Conservation (phyloP, 441 rosid species). For the Hura crepitans region DNA sequence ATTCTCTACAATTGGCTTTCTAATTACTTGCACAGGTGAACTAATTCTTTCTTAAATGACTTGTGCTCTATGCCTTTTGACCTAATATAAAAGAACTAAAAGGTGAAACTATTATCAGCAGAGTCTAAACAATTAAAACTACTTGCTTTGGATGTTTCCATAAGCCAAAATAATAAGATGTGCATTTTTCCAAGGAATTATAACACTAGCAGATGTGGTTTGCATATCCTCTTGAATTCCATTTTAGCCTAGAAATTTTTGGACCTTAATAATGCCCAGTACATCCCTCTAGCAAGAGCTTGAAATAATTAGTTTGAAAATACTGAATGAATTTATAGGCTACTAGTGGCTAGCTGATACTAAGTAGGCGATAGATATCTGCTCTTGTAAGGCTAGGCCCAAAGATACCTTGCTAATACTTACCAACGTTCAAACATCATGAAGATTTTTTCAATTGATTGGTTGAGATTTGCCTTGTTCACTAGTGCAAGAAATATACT, state of each 20-base stretch:
- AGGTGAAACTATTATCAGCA: neutral
- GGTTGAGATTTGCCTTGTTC: neutral
- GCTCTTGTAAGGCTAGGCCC: neutral
- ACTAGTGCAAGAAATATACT: neutral
- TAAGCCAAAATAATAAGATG: neutral
- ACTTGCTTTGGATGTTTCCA: neutral
- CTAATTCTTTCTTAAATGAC: neutral
- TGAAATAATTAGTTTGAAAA: neutral
- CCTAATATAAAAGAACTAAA: neutral
- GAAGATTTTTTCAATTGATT: neutral
- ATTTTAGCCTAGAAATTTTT: neutral
- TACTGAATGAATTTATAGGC: neutral
- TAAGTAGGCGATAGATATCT: too few relatives aligned
- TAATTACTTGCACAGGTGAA: neutral
- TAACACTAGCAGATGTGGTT: neutral
- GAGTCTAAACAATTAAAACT: neutral
- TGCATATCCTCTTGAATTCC: neutral
- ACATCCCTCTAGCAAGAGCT: neutral
- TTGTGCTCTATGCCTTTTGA: neutral
- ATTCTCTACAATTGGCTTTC: neutral
- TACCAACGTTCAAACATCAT: constrained; percentile 1
- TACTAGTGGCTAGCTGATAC: neutral
- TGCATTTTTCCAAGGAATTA: neutral
- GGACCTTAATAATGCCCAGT: neutral
- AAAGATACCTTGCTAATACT: neutral